Evolutionary conservation across 257 asterid species (phyloP), one percentile per base, ranked within the genome.

Genomic region (Petunia secreta): DNA sequence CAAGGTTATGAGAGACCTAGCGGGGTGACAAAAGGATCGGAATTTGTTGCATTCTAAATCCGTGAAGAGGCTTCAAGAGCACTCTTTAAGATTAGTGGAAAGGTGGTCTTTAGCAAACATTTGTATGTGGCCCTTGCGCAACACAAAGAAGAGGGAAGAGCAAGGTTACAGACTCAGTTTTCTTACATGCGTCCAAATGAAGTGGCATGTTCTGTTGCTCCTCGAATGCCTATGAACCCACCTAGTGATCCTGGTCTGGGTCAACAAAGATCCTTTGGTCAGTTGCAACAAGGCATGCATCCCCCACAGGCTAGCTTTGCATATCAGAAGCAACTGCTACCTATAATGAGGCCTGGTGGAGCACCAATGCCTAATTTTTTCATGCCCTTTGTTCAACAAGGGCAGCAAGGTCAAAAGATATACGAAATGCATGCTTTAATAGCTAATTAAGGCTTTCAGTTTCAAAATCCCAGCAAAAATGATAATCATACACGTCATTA

Each of bases 281-380:
- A 90, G 59, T 92, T 92, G 39, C 98, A 92, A 60, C 97, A 94
- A 34, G 83, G 95, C 69, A 87, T 93, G n/a, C 86, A 91, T 76
- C 90, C 93, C 65, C 91, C 92, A 55, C 98, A 92, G 98, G 91
- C 95, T 91, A 97, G 97, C 66, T 94, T 92, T 81, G 98, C 97
- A 63, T 94, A 94, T 85, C 98, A 92, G 75, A 97, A 94, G 90
- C 98, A 94, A 81, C 97, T 94, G 68, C 90, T 94, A 80, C 98
- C 98, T 40, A 95, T 96, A 40, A 88, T 93, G 96, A 88, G 98
- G 87, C 97, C 98, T 46, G 94, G 80, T 73, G 98, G 93, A 60
- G 91, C 89, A 60, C 92, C 92, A 60, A 86, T 93, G 95, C 95
- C 94, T 0, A 94, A 93, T 82, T 92, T 93, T 88, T 93, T 90